phyloP scores from a whole-genome alignment of 768 basidiomycete species.

The Tephrocybe sp. region DNA sequence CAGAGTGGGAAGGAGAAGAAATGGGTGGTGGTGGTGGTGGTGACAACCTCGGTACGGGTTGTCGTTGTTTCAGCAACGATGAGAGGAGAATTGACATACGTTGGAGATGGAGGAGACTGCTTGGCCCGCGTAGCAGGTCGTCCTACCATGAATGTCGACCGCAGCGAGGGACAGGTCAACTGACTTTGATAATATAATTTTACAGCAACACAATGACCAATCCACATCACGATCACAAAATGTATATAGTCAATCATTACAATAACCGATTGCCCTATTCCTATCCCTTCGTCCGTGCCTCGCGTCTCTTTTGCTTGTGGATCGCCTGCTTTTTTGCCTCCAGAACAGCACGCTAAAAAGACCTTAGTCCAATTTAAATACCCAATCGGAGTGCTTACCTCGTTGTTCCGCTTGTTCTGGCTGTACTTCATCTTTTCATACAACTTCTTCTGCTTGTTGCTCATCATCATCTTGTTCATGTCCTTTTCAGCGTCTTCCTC shows the following conservation, averaged over 20 bases:
- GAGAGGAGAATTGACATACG: constrained; percentile 36
- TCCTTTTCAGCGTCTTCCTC: constrained; percentile 62
- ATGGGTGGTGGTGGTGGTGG: constrained; percentile 53
- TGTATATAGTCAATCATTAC: no score
- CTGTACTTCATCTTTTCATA: constrained; percentile 93
- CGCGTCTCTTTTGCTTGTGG: constrained; percentile 50
- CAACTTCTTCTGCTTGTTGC: constrained; percentile 89
- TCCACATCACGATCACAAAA: background rate
- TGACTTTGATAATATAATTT: no score
- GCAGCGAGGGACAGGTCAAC: background rate
- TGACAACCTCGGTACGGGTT: constrained; percentile 46
- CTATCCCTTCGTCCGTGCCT: constrained; percentile 9
- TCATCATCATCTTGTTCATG: constrained; percentile 98
- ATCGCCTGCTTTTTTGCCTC: constrained; percentile 58
- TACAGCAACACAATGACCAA: constrained; percentile 5
- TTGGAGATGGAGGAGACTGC: constrained; percentile 18
- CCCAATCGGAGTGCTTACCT: constrained; percentile 56
- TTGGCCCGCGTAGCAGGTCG: constrained; percentile 15
- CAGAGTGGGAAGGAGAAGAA: constrained; percentile 70
- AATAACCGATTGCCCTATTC: no score
- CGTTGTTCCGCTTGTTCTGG: constrained; percentile 70
- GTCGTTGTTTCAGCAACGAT: constrained; percentile 47
- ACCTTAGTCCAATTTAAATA: constrained; percentile 12
- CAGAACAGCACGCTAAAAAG: constrained; percentile 56
- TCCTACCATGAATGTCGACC: constrained; percentile 27